A percentile compares a stretch with the other conserved stretches of the same genome.
phyloP scores from a whole-genome alignment of 2,329 filamentous ascomycete genomes.

The Verticillium dahliae region DNA sequence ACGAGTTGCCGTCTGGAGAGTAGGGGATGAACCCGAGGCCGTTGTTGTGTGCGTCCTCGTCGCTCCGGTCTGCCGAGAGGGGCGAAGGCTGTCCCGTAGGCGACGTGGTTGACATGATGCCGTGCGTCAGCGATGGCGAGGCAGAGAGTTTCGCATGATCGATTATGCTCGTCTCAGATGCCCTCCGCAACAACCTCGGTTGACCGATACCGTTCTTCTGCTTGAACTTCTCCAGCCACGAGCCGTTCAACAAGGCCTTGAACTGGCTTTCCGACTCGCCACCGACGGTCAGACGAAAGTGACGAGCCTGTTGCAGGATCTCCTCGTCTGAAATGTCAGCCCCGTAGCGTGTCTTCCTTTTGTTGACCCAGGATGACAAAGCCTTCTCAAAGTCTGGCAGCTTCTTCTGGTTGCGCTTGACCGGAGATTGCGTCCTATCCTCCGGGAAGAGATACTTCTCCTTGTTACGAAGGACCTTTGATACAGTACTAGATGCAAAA shows the following conservation, averaged over 20 bases:
- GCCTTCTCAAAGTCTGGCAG: constrained; percentile 88
- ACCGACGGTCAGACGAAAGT: constrained; percentile 69
- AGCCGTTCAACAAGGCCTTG: constrained; percentile 64
- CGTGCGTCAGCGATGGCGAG: constrained; percentile 47
- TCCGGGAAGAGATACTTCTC: constrained; percentile 80
- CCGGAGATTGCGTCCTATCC: constrained; percentile 70
- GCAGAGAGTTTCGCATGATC: constrained; percentile 51
- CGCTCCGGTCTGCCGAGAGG: constrained; percentile 61
- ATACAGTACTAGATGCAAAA: constrained; percentile 71
- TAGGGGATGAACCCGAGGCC: constrained; percentile 56
- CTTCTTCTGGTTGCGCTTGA: constrained; percentile 79
- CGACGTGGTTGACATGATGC: constrained; percentile 60
- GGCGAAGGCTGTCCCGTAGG: constrained; percentile 60
- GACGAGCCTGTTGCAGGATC: constrained; percentile 75
- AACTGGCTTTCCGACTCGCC: constrained; percentile 63
- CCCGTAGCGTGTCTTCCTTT: constrained; percentile 73
- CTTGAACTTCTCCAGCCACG: constrained; percentile 94
- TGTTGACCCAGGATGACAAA: constrained; percentile 71
- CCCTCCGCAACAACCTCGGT: constrained; percentile 45
- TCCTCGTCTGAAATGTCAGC: constrained; percentile 69
- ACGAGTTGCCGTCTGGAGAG: constrained; percentile 37
- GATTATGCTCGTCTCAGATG: constrained; percentile 64
- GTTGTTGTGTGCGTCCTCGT: constrained; percentile 56
- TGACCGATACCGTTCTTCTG: constrained; percentile 63
- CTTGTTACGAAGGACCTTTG: constrained; percentile 89